Percentiles rank a stretch among this genome's conserved stretches.
phyloP scores from a whole-genome alignment of 768 basidiomycete species.

The Lactarius vividus region DNA sequence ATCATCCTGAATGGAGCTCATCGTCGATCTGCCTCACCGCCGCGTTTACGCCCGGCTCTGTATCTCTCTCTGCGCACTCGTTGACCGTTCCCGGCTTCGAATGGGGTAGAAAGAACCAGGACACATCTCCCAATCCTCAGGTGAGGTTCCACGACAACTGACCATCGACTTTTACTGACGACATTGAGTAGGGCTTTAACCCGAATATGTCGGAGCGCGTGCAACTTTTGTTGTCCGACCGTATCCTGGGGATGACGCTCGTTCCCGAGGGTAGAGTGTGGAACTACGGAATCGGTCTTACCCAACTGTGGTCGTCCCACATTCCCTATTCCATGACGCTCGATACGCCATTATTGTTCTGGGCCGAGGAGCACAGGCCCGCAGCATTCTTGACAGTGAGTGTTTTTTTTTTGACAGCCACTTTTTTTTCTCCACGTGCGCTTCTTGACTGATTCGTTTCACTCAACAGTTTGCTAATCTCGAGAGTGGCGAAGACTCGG shows the following conservation, averaged over 20 bases:
- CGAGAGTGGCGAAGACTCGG: conserved; percentile 88
- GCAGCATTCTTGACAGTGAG: conserved; percentile 89
- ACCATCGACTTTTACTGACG: conserved; percentile 15
- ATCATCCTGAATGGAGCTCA: conserved; percentile 92
- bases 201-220: conserved; percentile 99
- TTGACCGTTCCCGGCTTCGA: conserved; percentile 92
- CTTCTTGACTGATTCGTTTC: conserved; percentile 14
- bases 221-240: conserved; percentile 89
- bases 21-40: conserved; percentile 91
- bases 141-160: conserved; percentile 36
- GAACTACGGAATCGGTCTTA: conserved; percentile 95
- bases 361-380: conserved; percentile 94
- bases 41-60: conserved; percentile 97
- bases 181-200: conserved; percentile 71
- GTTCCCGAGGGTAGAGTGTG: conserved; percentile 93
- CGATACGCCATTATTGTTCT: conserved; percentile 93
- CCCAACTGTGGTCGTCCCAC: conserved; percentile 85
- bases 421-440: conserved; percentile 6
- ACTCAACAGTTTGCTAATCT: conserved; percentile 75
- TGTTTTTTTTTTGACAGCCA: conserved; percentile 21
- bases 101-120: conserved; percentile 94
- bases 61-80: conserved; percentile 91
- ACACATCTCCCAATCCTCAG: conserved; percentile 78
- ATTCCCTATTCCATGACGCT: conserved; percentile 79
- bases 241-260: conserved; percentile 92